Evolutionary conservation across 306 rosid species (phyloP).

Genomic region (Pterocarpus santalinus): DNA sequence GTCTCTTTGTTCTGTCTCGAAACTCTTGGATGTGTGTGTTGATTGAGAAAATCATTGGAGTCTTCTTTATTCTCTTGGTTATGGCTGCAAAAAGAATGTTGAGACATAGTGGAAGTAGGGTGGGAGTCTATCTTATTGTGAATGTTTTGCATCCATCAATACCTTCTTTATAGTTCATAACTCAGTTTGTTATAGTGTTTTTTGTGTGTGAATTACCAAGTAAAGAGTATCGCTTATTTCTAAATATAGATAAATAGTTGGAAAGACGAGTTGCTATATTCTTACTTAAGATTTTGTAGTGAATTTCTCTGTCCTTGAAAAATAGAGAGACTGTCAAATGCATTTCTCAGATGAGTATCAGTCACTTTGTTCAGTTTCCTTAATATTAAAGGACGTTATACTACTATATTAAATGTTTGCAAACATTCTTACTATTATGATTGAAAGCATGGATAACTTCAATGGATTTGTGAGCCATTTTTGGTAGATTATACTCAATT

Average conservation of each 20-base stretch:
- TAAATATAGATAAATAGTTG: no score
- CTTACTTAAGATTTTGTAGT: background rate
- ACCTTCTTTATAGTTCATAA: background rate
- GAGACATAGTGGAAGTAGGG: conserved; percentile 1
- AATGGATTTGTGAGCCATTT: conserved; percentile 10
- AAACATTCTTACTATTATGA: background rate
- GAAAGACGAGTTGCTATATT: no score
- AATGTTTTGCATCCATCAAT: conserved; percentile 9
- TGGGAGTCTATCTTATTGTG: conserved; percentile 4
- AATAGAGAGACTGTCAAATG: background rate
- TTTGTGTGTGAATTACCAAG: no score
- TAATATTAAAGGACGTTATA: background rate
- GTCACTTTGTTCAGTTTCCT: conserved; percentile 21
- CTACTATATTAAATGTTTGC: conserved; percentile 12
- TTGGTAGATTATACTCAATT: background rate
- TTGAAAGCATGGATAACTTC: conserved; percentile 13
- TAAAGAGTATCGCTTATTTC: no score
- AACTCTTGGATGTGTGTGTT: background rate
- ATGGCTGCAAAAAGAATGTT: background rate
- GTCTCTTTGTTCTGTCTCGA: background rate
- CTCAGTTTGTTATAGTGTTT: no score
- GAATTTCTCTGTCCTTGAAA: background rate
- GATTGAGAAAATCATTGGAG: background rate
- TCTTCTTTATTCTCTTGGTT: conserved; percentile 3
- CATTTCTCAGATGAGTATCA: background rate